Evolutionary conservation across 208 protist species (phyloP).

Genomic region (Leishmania mexicana): DNA sequence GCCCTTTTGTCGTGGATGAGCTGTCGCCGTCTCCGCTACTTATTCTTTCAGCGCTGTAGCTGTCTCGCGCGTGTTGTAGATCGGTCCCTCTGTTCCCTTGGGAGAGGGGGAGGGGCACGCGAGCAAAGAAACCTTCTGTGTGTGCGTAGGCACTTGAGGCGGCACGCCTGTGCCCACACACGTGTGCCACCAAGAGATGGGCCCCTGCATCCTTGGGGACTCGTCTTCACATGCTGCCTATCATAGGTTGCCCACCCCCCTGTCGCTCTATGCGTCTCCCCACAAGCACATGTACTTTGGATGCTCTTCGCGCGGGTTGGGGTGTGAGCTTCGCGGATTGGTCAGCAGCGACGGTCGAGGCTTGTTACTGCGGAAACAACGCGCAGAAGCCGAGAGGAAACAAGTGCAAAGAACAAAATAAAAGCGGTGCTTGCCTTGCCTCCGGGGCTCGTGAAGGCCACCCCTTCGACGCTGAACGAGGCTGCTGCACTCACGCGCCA

Average conservation of each 20-base stretch:
- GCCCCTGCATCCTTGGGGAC: not conserved
- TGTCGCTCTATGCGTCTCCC: not conserved
- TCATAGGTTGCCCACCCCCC: not conserved
- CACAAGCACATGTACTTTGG: not conserved
- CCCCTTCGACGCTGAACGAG: slow-evolving; percentile 28
- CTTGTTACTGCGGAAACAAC: not conserved
- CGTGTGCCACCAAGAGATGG: not conserved
- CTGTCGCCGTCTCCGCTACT: not conserved
- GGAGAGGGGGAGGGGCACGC: not conserved
- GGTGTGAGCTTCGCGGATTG: not conserved
- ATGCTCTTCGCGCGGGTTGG: not conserved
- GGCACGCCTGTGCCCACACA: not conserved
- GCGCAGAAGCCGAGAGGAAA: not conserved
- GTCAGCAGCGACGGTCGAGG: not conserved
- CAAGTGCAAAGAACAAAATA: not conserved
- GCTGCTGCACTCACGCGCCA: slow-evolving; percentile 3
- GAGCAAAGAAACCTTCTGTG: no score
- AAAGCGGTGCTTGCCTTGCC: not conserved
- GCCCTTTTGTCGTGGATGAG: not conserved
- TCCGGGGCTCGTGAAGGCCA: not conserved
- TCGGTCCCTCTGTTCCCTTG: not conserved
- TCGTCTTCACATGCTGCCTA: not conserved
- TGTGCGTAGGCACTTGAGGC: not conserved
- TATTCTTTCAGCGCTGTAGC: not conserved
- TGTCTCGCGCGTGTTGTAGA: not conserved